Evolutionary conservation across 805 yeast genomes (phyloP).

Genomic region (Zygosaccharomyces kombuchaensis): DNA sequence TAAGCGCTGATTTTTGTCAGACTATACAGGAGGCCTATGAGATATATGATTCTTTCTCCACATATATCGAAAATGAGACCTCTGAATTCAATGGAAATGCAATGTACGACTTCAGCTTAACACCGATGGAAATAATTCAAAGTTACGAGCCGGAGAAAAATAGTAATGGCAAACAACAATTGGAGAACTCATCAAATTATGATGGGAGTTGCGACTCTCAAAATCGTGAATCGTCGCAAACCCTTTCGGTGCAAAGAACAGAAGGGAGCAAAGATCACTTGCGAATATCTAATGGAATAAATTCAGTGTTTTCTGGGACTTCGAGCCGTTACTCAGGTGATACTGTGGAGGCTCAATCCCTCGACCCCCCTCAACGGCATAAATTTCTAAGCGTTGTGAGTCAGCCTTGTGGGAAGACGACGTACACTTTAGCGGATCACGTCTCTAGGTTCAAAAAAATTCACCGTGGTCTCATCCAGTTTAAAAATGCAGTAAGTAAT

Average conservation of each 20-base stretch:
- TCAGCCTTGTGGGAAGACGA: neutral
- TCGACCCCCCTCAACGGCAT: conserved; percentile 2
- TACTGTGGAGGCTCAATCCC: neutral
- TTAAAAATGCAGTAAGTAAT: conserved; percentile 21
- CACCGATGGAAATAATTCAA: conserved; percentile 31
- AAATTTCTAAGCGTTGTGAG: conserved; percentile 3
- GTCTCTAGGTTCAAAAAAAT: conserved; percentile 23
- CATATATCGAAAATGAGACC: conserved; percentile 16
- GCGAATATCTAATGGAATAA: neutral
- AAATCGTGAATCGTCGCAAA: conserved; percentile 1
- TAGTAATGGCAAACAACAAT: neutral
- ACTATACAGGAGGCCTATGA: conserved; percentile 5
- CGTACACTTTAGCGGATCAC: conserved; percentile 20
- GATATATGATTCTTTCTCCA: conserved; percentile 16
- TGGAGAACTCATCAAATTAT: neutral
- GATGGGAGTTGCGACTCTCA: neutral
- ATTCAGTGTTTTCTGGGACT: conserved; percentile 12
- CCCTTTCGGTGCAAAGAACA: neutral
- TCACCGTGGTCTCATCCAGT: conserved; percentile 15
- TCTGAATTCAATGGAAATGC: conserved; percentile 19
- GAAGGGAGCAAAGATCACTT: neutral
- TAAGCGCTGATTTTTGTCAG: neutral
- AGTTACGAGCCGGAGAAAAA: conserved; percentile 18
- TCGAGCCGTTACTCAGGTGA: conserved; percentile 24
- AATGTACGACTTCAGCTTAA: conserved; percentile 23